Evolutionary conservation across 345 rosid species (phyloP).

Genomic region (Ricinus communis): DNA sequence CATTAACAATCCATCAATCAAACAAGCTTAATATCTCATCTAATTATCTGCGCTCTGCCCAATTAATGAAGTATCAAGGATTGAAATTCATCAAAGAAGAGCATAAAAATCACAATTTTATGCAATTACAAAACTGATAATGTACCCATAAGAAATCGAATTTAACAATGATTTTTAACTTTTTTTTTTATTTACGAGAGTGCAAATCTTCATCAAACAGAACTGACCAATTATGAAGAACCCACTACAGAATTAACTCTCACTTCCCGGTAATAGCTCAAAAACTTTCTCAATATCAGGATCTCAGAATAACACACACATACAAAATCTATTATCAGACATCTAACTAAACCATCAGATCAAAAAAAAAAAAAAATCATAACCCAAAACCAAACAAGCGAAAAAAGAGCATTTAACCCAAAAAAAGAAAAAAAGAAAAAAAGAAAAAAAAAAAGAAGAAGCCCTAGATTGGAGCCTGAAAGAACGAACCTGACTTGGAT

Average conservation of each 20-base stretch:
- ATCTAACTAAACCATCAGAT: neutral
- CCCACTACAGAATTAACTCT: neutral
- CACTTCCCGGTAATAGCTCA: neutral
- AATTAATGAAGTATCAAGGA: neutral
- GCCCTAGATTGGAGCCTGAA: neutral
- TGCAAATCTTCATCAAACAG: neutral
- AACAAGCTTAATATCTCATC: no score
- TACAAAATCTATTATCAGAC: neutral
- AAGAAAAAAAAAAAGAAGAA: neutral
- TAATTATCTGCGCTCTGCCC: no score
- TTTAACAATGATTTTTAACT: neutral
- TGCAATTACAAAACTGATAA: no score
- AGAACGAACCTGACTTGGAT: conserved; percentile 56
- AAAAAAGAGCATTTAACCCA: neutral
- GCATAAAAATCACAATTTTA: neutral
- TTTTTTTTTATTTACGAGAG: neutral
- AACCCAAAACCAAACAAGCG: neutral
- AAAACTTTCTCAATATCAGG: neutral
- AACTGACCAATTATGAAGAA: neutral
- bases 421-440: no score
- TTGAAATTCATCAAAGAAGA: neutral
- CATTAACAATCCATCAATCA: no score
- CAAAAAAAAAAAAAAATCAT: neutral
- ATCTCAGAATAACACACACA: neutral
- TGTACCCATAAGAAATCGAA: no score